Percentiles rank a stretch among this genome's conserved stretches.
Conservation (phyloP, 2,329 filamentous ascomycete genomes). For the Botryotinia calthae region DNA sequence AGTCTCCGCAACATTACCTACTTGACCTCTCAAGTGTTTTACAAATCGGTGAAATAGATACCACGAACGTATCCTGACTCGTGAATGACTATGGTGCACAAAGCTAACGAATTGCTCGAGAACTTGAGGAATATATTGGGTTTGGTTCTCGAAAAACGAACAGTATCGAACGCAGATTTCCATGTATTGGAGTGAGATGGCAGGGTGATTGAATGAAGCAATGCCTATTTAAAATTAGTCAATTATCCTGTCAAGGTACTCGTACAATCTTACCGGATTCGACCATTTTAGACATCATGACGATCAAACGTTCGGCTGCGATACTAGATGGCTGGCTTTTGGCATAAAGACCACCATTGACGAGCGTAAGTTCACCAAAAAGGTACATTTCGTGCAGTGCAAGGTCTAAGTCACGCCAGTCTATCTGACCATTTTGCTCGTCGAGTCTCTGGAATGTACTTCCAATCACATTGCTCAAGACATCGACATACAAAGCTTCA, state of each 20-base stretch:
- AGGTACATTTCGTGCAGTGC: slow-evolving; percentile 93
- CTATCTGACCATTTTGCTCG: slow-evolving; percentile 69
- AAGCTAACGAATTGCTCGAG: slow-evolving; percentile 89
- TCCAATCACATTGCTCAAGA: slow-evolving; percentile 82
- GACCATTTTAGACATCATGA: slow-evolving; percentile 96
- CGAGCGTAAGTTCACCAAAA: slow-evolving; percentile 91
- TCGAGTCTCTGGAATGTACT: slow-evolving; percentile 81
- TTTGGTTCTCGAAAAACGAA: slow-evolving; percentile 84
- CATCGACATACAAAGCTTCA: slow-evolving; percentile 82
- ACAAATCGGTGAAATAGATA: slow-evolving; percentile 94
- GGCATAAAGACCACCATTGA: slow-evolving; percentile 78
- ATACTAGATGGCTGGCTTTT: slow-evolving; percentile 79
- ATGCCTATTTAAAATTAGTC: slow-evolving; percentile 59
- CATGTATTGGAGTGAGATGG: slow-evolving; percentile 95
- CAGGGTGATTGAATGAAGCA: slow-evolving; percentile 81
- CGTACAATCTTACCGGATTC: slow-evolving; percentile 67
- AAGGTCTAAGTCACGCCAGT: slow-evolving; percentile 93
- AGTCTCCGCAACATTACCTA: slow-evolving; percentile 86
- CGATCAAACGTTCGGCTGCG: slow-evolving; percentile 76
- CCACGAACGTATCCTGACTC: slow-evolving; percentile 89
- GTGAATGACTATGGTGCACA: slow-evolving; percentile 82
- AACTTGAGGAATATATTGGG: slow-evolving; percentile 76
- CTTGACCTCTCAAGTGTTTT: slow-evolving; percentile 77
- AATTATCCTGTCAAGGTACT: slow-evolving; percentile 19
- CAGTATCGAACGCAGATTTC: slow-evolving; percentile 95